Base-by-base conservation (phyloP, 106 monocot genomes). In the Platanthera zijinensis region DNA sequence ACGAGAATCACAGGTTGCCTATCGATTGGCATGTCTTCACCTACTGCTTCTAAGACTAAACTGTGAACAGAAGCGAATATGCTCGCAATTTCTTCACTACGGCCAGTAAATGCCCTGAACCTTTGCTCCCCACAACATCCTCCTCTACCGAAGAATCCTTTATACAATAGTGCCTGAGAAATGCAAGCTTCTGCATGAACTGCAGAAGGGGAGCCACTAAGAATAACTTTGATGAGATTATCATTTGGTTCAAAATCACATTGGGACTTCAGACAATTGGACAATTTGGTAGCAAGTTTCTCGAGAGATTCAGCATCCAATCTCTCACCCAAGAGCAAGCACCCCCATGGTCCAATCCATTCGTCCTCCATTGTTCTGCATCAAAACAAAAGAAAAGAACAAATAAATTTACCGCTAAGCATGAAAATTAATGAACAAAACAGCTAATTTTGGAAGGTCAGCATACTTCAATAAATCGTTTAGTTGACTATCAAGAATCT, bases 291-390 rank as follows among this genome's bases (percentile, higher is more conserved):
- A 12, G 87, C 46, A 7, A 82, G 10, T 10, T 14, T 69, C 7
- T 88, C 85, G 15, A 85, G 52, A 67, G 69, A 25, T 80, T 87
- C 51, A 80, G 25, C 4, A 28, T 81, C 68, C 50, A 74, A 78
- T 32, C 19, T 76, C 13, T 81, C 76, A 63, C 93, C 96, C 66
- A 86, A 79, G 76, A 97, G 78, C 83, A 97, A 84, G 86, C 93
- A 97, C 57, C 79, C 75, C 96, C 96, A 97, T 19, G 96, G 87
- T 76, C 96, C 96, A 53, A 97, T 70, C 96, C 96, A 97, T 50
- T 75, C 83, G 49, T 89, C 89, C 79, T 97, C 96, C 74, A 93
- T 89, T 64, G 63, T 75, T 81, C 96, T 97, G 83, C 18, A 12
- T 69, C 32, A 32, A 15, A 82, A 75, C 53, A 73, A 69, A 30